Base-by-base conservation (phyloP, 305 asterid species). In the Solanum hybrid region DNA sequence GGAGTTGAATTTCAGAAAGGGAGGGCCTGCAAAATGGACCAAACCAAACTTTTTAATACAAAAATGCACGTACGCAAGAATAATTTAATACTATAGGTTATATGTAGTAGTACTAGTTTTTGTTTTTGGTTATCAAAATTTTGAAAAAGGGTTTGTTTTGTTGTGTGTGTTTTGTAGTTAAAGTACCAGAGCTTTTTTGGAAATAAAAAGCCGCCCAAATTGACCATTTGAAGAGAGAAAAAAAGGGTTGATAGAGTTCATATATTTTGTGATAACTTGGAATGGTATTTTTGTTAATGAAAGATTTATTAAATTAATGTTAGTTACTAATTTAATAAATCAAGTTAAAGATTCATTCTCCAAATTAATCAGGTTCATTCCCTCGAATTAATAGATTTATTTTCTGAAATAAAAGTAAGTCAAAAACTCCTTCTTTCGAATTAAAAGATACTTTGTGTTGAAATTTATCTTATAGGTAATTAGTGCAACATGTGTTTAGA, bases 191-290 rank as follows among this genome's bases (percentile, higher is more conserved):
- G 32, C 71, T 10, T 69, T 38, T 56, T 81, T 87, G 88, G 87
- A 85, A 90, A 86, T 81, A 85, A 60, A 88, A 27, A 90, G 96
- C 96, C 94, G 98, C 95, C 95, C 91, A 89, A 77, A 91, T 95
- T 93, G 96, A 95, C 95, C 94, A 90, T 42, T 75, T 22, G 90
- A 24, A 80, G 10, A 6, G 3, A 22, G 40, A 32, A 15, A 4
- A 15, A 17, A 76, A 15, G 36, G 22, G 35, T 7, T 4, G 35
- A 80, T 26, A 79, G 85, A 79, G 22, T 79, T 36, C 85, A 11
- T n/a, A n/a, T 3, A 24, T 32, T 32, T 31, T 76, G 1, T 17
- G 17, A 34, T 31, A 14, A 75, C 26, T 76, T 31, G 10, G 26
- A 51, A 51, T 24, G 32, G 17, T 69, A 69, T 69, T 71, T 71